A percentile compares a stretch with the other conserved stretches of the same genome.
Conservation (phyloP, 2,329 filamentous ascomycete genomes). For the Westerdykella ornata region DNA sequence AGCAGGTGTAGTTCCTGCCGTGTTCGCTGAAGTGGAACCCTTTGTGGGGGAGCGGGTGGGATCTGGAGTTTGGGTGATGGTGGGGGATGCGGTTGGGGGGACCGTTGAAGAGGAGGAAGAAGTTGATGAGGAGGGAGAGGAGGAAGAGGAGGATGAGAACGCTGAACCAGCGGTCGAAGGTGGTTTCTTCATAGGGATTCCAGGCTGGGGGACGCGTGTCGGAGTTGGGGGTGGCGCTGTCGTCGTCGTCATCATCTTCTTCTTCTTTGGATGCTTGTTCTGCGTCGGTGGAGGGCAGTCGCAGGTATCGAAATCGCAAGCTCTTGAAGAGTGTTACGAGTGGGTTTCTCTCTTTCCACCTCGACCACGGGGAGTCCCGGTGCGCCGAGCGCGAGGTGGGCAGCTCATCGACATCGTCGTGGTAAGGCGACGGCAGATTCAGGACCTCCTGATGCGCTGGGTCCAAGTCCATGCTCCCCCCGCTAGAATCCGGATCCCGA, state of each 20-base stretch:
- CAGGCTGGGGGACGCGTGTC: not conserved
- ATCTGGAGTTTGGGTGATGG: not conserved
- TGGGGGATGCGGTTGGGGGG: not conserved
- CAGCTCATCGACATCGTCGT: slow-evolving; percentile 4
- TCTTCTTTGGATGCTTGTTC: not conserved
- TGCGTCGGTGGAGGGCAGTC: too few relatives aligned
- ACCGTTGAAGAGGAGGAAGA: slow-evolving; percentile 10
- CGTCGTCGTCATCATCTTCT: not conserved
- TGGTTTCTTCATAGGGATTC: slow-evolving; percentile 1
- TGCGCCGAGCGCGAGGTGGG: not conserved
- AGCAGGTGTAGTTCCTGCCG: slow-evolving; percentile 11
- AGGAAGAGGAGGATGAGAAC: slow-evolving; percentile 7
- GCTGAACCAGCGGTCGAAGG: slow-evolving; percentile 4
- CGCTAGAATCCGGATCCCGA: too few relatives aligned
- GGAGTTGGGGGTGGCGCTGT: not conserved
- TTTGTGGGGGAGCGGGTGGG: slow-evolving; percentile 2
- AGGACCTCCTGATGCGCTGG: slow-evolving; percentile 2
- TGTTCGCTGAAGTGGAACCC: slow-evolving; percentile 5
- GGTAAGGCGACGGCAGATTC: slow-evolving; percentile 8
- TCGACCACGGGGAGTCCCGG: not conserved
- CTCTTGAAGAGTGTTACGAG: slow-evolving; percentile 3
- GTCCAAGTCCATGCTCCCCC: not conserved
- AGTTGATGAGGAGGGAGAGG: slow-evolving; percentile 9
- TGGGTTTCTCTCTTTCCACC: not conserved
- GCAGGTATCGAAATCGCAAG: not conserved